These are phyloP conservation scores for Narthecium ossifragum DNA, from an alignment of 106 monocot species.

Conservation along the genomic window DNA sequence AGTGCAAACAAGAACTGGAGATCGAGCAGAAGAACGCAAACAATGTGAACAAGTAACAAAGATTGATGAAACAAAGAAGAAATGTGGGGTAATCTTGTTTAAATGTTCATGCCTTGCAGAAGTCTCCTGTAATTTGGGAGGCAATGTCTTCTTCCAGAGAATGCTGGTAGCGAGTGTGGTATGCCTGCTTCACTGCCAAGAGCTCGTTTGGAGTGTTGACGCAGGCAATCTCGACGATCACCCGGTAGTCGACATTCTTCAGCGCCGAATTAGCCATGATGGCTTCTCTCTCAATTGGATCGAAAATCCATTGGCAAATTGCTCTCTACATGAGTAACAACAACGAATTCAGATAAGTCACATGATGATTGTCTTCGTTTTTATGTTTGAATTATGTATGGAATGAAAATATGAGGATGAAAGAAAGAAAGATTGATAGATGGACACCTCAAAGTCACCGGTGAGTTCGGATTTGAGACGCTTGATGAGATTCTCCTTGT, in stretches of 20 bases:
- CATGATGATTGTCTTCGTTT: no score
- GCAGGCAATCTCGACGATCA: conserved; percentile 54
- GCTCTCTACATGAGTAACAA: conserved; percentile 47
- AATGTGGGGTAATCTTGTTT: background rate
- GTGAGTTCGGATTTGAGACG: conserved; percentile 82
- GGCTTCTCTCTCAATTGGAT: conserved; percentile 66
- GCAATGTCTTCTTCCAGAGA: conserved; percentile 75
- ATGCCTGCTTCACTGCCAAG: conserved; percentile 47
- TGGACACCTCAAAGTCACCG: conserved; percentile 65
- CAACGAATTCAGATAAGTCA: no score
- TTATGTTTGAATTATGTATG: no score
- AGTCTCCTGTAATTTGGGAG: conserved; percentile 26
- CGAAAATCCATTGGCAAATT: conserved; percentile 81
- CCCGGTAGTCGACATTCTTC: conserved; percentile 35
- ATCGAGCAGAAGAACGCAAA: no score
- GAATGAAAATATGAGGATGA: no score
- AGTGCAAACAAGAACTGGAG: conserved; percentile 71
- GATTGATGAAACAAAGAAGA: background rate
- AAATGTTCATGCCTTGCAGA: conserved; percentile 28
- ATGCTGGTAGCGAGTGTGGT: conserved; percentile 41
- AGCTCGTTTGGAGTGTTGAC: conserved; percentile 48
- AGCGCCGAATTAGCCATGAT: conserved; percentile 51
- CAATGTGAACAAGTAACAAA: background rate
- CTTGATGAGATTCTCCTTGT: conserved; percentile 70
- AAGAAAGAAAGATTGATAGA: background rate